These are phyloP conservation scores for Stenocarpella maydis DNA, from an alignment of 2,329 filamentous ascomycete genomes.

Conservation along the genomic window DNA sequence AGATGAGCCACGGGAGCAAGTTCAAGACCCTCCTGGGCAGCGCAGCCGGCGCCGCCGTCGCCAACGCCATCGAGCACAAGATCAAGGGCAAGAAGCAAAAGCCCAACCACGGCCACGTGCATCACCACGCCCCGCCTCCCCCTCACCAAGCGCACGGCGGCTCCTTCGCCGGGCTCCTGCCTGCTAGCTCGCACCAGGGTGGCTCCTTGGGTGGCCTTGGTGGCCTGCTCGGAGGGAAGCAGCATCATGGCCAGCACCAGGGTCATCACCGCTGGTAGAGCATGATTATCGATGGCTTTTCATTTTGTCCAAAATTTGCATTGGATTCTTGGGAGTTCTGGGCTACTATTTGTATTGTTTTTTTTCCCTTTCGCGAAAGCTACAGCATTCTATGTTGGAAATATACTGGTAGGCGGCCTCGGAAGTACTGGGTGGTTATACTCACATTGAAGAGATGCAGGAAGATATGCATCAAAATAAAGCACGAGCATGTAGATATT, in stretches of 20 bases:
- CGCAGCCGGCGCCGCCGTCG: conserved; percentile 62
- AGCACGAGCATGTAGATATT: background rate
- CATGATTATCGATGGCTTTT: background rate
- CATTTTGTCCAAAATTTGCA: background rate
- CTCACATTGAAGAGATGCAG: background rate
- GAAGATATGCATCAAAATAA: background rate
- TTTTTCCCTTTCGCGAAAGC: no score
- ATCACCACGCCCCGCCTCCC: conserved; percentile 21
- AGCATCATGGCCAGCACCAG: background rate
- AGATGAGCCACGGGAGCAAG: conserved; percentile 59
- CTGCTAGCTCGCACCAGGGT: background rate
- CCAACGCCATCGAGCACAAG: conserved; percentile 60
- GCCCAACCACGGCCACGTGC: conserved; percentile 15
- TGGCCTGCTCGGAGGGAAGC: background rate
- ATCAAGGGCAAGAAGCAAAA: conserved; percentile 42
- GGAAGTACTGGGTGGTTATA: background rate
- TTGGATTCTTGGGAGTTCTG: conserved; percentile 11
- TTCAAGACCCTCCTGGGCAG: conserved; percentile 61
- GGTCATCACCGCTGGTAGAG: background rate
- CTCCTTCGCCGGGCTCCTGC: background rate
- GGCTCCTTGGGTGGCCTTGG: background rate
- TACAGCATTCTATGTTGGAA: background rate
- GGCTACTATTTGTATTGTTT: background rate
- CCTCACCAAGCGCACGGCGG: conserved; percentile 23
- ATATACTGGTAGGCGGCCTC: background rate